Percentiles rank a stretch among this genome's conserved stretches.
Conservation (phyloP, 2,329 filamentous ascomycete genomes). For the Zymoseptoria crescenta region DNA sequence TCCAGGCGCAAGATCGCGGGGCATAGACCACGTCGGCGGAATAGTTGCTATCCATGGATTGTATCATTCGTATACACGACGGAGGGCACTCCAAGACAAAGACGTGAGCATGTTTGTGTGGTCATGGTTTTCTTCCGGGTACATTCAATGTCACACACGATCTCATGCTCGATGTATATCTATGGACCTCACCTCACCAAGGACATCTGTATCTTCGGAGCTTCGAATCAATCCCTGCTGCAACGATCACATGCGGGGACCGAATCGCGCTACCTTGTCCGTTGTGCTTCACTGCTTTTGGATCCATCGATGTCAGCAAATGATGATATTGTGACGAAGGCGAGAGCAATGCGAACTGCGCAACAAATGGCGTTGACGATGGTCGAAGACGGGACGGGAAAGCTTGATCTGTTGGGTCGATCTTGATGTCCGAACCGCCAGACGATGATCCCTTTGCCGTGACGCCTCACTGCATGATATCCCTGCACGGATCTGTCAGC, state of each 20-base stretch:
- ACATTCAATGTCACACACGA: background rate
- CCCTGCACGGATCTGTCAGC: no score
- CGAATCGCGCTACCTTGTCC: background rate
- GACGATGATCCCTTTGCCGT: no score
- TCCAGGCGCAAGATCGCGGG: background rate
- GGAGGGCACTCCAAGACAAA: no score
- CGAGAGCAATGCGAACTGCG: background rate
- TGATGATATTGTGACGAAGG: background rate
- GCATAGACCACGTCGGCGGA: background rate
- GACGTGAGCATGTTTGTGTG: no score
- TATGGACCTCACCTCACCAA: background rate
- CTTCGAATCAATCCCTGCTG: background rate
- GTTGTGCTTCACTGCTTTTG: background rate
- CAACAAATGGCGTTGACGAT: background rate
- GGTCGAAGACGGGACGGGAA: background rate
- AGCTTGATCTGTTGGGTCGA: background rate
- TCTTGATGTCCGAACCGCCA: no score
- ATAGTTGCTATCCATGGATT: background rate
- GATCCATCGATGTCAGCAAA: background rate
- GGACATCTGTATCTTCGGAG: no score
- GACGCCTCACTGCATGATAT: no score
- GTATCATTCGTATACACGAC: background rate
- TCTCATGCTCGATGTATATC: background rate
- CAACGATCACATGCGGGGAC: background rate
- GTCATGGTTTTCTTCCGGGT: background rate